Percentiles rank a stretch among this genome's conserved stretches.
Evolutionary conservation across 192 early-diverging fungal species (phyloP).

Genomic region (Gigaspora rosea): DNA sequence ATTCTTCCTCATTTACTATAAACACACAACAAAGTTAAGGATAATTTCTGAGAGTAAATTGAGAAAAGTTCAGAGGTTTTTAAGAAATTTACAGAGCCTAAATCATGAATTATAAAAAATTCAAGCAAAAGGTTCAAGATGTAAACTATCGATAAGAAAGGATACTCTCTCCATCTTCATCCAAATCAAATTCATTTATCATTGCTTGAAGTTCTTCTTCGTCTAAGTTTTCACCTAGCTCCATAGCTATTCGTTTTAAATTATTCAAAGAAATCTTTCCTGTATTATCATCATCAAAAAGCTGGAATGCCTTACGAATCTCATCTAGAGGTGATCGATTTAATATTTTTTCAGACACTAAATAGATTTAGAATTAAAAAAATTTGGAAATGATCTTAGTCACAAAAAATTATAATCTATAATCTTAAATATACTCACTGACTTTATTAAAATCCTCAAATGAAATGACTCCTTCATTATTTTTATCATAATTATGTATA

Average conservation of each 20-base stretch:
- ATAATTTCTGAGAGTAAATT: background rate
- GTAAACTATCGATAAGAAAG: background rate
- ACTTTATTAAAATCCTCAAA: slow-evolving; percentile 71
- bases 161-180: slow-evolving; percentile 81
- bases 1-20: slow-evolving; percentile 82
- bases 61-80: background rate
- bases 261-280: slow-evolving; percentile 69
- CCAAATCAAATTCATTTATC: slow-evolving; percentile 89
- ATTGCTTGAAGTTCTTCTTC: slow-evolving; percentile 85
- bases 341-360: slow-evolving; percentile 59
- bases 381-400: background rate
- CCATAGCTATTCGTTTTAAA: slow-evolving; percentile 72
- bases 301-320: slow-evolving; percentile 77
- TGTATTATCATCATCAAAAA: slow-evolving; percentile 70
- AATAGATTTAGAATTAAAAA: background rate
- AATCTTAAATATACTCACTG: slow-evolving; percentile 51
- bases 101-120: background rate
- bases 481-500: slow-evolving; percentile 60
- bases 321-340: slow-evolving; percentile 80
- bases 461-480: slow-evolving; percentile 56
- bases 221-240: slow-evolving; percentile 78
- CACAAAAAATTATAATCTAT: no score
- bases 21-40: background rate
- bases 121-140: background rate
- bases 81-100: background rate